A percentile compares a stretch with the other conserved stretches of the same genome.
Conservation (phyloP, 768 basidiomycete genomes). For the Tricholomella constricta region DNA sequence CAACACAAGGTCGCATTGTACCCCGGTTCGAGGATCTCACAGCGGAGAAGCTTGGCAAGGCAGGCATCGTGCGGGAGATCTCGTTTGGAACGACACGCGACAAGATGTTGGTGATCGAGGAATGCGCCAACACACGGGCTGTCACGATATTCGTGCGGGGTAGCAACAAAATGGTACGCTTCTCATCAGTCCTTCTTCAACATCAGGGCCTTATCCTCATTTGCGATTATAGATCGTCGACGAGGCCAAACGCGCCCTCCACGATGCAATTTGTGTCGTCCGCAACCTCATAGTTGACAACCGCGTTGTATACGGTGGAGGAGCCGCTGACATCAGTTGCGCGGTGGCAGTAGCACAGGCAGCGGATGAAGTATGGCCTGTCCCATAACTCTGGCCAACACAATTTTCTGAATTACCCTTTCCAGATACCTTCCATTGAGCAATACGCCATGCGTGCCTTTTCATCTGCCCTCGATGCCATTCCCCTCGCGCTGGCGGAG, state of each 20-base stretch:
- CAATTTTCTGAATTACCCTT: not conserved
- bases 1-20: slow-evolving; percentile 96
- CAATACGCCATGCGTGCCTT: slow-evolving; percentile 99
- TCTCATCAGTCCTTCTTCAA: not conserved
- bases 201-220: slow-evolving; percentile 1
- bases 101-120: slow-evolving; percentile 99
- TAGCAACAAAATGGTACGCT: slow-evolving; percentile 94
- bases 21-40: slow-evolving; percentile 97
- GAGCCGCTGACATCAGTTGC: slow-evolving; percentile 96
- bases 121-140: slow-evolving; percentile 94
- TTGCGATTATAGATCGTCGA: slow-evolving; percentile 80
- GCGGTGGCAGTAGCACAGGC: slow-evolving; percentile 91
- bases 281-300: slow-evolving; percentile 95
- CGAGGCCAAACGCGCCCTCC: slow-evolving; percentile 96
- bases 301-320: slow-evolving; percentile 97
- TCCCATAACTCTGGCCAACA: not conserved
- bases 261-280: slow-evolving; percentile 97
- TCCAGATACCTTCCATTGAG: slow-evolving; percentile 91
- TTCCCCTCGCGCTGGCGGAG: slow-evolving; percentile 95
- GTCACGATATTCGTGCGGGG: slow-evolving; percentile 98
- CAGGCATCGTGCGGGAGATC: slow-evolving; percentile 91
- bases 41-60: slow-evolving; percentile 86
- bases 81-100: slow-evolving; percentile 97
- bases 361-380: slow-evolving; percentile 81
- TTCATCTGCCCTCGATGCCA: slow-evolving; percentile 89